Conservation (phyloP, 2,329 filamentous ascomycete species). For the Aspergillus neotritici region DNA sequence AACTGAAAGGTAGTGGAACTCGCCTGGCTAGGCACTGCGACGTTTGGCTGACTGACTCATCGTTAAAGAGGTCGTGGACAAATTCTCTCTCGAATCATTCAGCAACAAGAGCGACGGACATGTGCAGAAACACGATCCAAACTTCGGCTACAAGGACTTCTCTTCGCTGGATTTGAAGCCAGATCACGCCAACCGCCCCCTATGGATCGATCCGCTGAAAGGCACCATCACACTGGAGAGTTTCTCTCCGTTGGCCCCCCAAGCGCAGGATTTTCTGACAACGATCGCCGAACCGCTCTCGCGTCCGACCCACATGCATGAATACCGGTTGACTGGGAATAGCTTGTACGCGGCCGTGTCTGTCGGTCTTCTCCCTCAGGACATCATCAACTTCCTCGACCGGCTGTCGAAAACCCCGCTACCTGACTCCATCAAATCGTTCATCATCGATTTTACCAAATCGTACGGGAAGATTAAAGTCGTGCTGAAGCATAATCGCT, state of each 20-base stretch:
- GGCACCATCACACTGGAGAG: conserved; percentile 89
- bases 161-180: conserved; percentile 76
- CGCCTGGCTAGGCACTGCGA: conserved; percentile 6
- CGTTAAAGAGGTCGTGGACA: conserved; percentile 43
- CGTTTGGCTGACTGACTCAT: conserved; percentile 20
- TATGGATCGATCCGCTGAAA: conserved; percentile 87
- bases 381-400: conserved; percentile 86
- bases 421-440: conserved; percentile 71
- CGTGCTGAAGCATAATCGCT: conserved; percentile 88
- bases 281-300: conserved; percentile 93
- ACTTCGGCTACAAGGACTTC: conserved; percentile 66
- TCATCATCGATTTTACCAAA: conserved; percentile 75
- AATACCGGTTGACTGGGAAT: conserved; percentile 86
- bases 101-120: conserved; percentile 42
- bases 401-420: conserved; percentile 83
- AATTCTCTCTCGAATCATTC: conserved; percentile 50
- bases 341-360: conserved; percentile 94
- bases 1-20: conserved; percentile 40
- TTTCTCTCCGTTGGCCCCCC: conserved; percentile 78
- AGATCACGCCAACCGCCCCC: conserved; percentile 80
- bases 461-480: conserved; percentile 95
- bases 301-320: conserved; percentile 83
- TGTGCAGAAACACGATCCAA: conserved; percentile 45
- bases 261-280: conserved; percentile 90
- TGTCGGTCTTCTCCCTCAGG: conserved; percentile 79